Base-by-base conservation (phyloP, 2,329 filamentous ascomycete species). In the Neopestalotiopsis sp. region DNA sequence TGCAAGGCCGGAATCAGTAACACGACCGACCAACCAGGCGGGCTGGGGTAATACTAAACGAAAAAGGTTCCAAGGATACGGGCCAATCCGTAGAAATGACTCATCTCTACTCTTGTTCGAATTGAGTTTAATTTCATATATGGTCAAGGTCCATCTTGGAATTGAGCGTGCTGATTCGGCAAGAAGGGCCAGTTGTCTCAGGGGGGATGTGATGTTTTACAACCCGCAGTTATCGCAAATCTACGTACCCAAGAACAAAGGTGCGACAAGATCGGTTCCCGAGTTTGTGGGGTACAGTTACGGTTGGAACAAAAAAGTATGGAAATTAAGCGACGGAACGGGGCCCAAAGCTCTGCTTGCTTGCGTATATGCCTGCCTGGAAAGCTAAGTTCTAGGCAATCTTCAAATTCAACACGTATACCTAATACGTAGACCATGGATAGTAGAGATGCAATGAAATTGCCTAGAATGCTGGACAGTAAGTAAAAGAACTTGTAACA, bases 101-200 rank as follows among this genome's bases (percentile, higher is more conserved):
- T 62, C 59, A 62, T 40, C 45, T 52, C 14, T 49, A 14, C n/a
- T 62, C 14, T 62, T 38, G 6, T 10, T 6, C 34, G 59, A 62
- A 62, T 62, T 62, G 59, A 62, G 59, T 62, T 62, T 14, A 38
- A 59, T 59, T 52, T 20, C 45, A 17, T 52, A 52, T 52, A 52
- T n/a, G 17, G 6, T 52, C 45, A 4, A 12, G 45, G n/a, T 9
- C 20, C 45, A 52, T 24, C 24, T 49, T 49, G 4, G 45, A 52
- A 52, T 52, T 52, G 45, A 52, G 45, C 6, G 1, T 20, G n/a
- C 45, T 52, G 45, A 52, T 52, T 52, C 45, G 45, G 17, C 6
- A 52, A 28, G 24, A 17, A 52, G 3, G 45, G 7, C 1, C 45
- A 38, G 17, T 10, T 52, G 45, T 52, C 45, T 52, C 45, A 52